phyloP scores from a whole-genome alignment of 371 early-diverging fungal species.

The Phascolomyces articulosus region DNA sequence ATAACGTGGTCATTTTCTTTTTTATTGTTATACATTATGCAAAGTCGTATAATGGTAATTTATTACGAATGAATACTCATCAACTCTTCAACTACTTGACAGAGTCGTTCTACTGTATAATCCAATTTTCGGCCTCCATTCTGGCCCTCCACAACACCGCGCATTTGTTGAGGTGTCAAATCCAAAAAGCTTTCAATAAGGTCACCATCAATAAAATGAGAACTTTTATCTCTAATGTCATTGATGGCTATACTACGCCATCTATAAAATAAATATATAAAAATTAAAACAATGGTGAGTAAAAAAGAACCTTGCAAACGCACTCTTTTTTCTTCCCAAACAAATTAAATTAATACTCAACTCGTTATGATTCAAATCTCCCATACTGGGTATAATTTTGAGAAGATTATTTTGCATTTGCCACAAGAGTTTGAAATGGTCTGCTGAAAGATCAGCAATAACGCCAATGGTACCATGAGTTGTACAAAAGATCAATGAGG shows the following conservation, averaged over 20 bases:
- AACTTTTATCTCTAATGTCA: constrained; percentile 52
- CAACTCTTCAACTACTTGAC: constrained; percentile 54
- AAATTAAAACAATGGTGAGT: neutral
- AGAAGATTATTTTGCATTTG: constrained; percentile 78
- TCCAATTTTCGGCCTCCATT: constrained; percentile 48
- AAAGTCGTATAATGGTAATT: neutral
- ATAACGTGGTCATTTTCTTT: neutral
- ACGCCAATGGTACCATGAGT: constrained; percentile 84
- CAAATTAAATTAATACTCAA: constrained; percentile 34
- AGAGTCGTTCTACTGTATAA: constrained; percentile 46
- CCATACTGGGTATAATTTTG: constrained; percentile 63
- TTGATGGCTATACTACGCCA: constrained; percentile 74
- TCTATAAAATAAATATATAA: constrained; percentile 24
- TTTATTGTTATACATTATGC: neutral
- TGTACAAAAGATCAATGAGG: constrained; percentile 75
- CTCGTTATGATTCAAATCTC: constrained; percentile 67
- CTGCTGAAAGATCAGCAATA: constrained; percentile 68
- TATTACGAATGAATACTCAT: constrained; percentile 51
- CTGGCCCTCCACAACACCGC: constrained; percentile 61
- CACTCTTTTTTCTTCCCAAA: too few species aligned
- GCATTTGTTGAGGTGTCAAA: constrained; percentile 65
- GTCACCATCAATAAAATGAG: constrained; percentile 90
- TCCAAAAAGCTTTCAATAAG: constrained; percentile 86
- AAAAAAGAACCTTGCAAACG: too few species aligned
- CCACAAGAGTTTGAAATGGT: constrained; percentile 63